phyloP scores from a whole-genome alignment of 2,329 filamentous ascomycete species.

The Arthrobotrys pseudoclavata region DNA sequence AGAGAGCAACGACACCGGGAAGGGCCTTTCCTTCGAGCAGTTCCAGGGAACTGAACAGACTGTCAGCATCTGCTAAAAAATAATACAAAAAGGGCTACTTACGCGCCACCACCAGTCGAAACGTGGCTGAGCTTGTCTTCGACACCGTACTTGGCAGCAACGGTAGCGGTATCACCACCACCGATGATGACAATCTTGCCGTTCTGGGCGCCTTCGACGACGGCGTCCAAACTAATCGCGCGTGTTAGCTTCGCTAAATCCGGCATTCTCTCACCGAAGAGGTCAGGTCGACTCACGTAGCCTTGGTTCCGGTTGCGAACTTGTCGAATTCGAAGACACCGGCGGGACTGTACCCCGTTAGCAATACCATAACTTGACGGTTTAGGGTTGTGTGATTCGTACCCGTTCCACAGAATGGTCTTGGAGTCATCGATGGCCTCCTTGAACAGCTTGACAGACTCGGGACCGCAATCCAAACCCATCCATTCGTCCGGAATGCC shows the following conservation, averaged over 20 bases:
- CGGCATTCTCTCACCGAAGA: background rate
- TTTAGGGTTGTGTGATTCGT: background rate
- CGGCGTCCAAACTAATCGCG: conserved; percentile 77
- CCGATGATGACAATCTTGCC: conserved; percentile 99
- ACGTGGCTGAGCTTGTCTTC: conserved; percentile 99
- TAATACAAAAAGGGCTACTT: conserved; percentile 56
- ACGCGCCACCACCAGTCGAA: conserved; percentile 92
- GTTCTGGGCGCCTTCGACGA: conserved; percentile 81
- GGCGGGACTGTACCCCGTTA: conserved; percentile 73
- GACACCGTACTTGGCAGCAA: conserved; percentile 95
- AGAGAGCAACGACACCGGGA: conserved; percentile 92
- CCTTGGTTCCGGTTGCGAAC: conserved; percentile 93
- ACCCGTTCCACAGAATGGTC: conserved; percentile 97
- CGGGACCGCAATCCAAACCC: conserved; percentile 93
- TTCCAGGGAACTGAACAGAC: conserved; percentile 76
- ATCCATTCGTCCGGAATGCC: conserved; percentile 98
- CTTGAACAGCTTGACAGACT: conserved; percentile 90
- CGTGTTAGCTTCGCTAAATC: background rate
- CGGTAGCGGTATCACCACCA: conserved; percentile 96
- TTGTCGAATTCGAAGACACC: conserved; percentile 98
- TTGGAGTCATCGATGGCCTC: conserved; percentile 86
- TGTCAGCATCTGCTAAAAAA: conserved; percentile 34
- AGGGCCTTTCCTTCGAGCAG: conserved; percentile 98
- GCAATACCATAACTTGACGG: background rate
- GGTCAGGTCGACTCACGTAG: conserved; percentile 63